A percentile compares a stretch with the other conserved stretches of the same genome.
These are phyloP conservation scores for Pseudogymnoascus sp. DNA, from an alignment of 2,329 filamentous ascomycete genomes.

Conservation along the genomic window DNA sequence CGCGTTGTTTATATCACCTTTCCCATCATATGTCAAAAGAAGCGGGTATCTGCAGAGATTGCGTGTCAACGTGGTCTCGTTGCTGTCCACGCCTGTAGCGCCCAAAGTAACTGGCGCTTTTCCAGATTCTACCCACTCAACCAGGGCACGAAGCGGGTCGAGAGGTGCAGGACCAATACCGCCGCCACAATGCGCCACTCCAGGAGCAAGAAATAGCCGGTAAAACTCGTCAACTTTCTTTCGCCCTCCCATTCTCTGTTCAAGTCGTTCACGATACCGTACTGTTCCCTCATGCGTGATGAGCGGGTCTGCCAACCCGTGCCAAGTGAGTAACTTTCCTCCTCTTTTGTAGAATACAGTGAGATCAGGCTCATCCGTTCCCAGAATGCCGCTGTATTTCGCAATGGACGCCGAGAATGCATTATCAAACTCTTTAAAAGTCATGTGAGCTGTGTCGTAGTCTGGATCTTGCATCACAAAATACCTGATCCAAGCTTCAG, in stretches of 20 bases:
- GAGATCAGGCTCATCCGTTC: conserved; percentile 9
- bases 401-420: conserved; percentile 24
- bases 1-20: too few relatives aligned
- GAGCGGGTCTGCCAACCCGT: conserved; percentile 21
- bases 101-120: too few relatives aligned
- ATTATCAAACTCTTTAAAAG: conserved; percentile 20
- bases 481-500: background rate
- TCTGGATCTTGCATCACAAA: background rate
- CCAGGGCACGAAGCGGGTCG: too few relatives aligned
- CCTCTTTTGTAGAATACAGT: conserved; percentile 3
- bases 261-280: conserved; percentile 33
- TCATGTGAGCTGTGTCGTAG: conserved; percentile 27
- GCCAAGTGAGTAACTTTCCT: conserved; percentile 17
- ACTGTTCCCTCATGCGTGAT: conserved; percentile 32
- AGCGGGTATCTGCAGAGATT: too few relatives aligned
- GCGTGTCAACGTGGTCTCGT: too few relatives aligned
- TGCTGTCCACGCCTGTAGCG: too few relatives aligned
- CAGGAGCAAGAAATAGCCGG: conserved; percentile 12
- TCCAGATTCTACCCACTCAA: too few relatives aligned
- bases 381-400: conserved; percentile 24
- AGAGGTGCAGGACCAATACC: too few relatives aligned
- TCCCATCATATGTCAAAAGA: too few relatives aligned
- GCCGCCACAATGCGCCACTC: conserved; percentile 11
- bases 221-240: conserved; percentile 13
- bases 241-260: background rate